Percentiles rank a stretch among this genome's conserved stretches.
These are phyloP conservation scores for Aspergillus baeticus DNA, from an alignment of 495 filamentous ascomycete genomes.

Conservation along the genomic window DNA sequence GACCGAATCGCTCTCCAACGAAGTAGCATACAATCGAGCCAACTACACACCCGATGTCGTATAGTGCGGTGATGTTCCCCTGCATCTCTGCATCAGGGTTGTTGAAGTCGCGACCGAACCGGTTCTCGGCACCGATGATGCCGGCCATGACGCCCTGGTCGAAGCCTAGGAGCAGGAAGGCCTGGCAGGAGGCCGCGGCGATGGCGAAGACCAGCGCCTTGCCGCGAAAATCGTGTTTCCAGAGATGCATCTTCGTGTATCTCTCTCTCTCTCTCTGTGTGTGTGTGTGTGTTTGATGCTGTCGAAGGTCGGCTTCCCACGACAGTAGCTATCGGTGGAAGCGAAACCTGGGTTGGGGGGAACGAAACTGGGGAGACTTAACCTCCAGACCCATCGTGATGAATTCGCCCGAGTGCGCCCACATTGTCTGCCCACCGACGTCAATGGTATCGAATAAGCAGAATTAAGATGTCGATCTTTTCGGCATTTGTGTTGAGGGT, in stretches of 20 bases:
- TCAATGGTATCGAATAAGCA: too few relatives aligned
- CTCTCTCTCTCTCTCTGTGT: too few relatives aligned
- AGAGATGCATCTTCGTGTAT: constrained; percentile 22
- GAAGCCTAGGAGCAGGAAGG: constrained; percentile 38
- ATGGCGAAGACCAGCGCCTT: constrained; percentile 20
- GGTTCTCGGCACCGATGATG: constrained; percentile 36
- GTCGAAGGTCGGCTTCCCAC: too few relatives aligned
- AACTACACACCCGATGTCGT: constrained; percentile 46
- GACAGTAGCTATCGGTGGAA: too few relatives aligned
- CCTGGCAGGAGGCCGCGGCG: constrained; percentile 32
- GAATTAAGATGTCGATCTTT: background rate
- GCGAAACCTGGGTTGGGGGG: background rate
- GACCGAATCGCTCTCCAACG: constrained; percentile 40
- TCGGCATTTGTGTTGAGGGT: background rate
- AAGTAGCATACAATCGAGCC: constrained; percentile 44
- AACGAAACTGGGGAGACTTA: background rate
- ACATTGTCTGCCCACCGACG: too few relatives aligned
- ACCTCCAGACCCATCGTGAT: background rate
- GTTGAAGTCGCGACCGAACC: constrained; percentile 37
- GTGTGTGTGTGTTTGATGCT: too few relatives aligned
- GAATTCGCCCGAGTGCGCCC: too few relatives aligned
- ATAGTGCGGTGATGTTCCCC: constrained; percentile 46
- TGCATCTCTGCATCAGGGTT: constrained; percentile 38
- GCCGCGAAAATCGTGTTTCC: constrained; percentile 26
- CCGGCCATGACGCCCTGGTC: constrained; percentile 42